These are phyloP conservation scores for Canariomyces notabilis DNA, from an alignment of 2,329 filamentous ascomycete genomes.

Conservation along the genomic window DNA sequence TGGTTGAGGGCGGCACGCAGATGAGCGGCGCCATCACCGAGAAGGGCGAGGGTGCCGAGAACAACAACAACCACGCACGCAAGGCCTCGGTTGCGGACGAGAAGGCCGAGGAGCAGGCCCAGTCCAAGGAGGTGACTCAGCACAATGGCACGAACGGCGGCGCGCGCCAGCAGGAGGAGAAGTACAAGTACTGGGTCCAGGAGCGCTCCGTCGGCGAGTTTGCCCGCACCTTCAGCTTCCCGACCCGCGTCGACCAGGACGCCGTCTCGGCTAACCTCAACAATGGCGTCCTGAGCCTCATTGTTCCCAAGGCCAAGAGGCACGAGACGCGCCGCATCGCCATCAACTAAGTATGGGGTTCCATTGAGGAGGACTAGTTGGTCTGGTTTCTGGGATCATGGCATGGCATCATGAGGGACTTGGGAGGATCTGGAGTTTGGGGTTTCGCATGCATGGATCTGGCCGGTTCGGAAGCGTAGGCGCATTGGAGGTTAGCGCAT, in stretches of 20 bases:
- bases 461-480: too few species aligned
- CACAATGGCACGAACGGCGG: constrained; percentile 33
- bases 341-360: constrained; percentile 42
- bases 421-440: too few species aligned
- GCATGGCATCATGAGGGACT: too few species aligned
- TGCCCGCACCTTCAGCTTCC: constrained; percentile 64
- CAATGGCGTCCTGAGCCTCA: constrained; percentile 60
- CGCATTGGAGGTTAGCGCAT: too few species aligned
- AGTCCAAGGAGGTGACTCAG: constrained; percentile 25
- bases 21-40: constrained; percentile 39
- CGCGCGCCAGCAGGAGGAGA: constrained; percentile 34
- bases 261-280: constrained; percentile 57
- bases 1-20: constrained; percentile 14
- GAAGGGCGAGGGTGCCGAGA: constrained; percentile 31
- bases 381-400: too few species aligned
- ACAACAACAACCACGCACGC: constrained; percentile 37
- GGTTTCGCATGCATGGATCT: too few species aligned
- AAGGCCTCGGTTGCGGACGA: constrained; percentile 64
- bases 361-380: too few species aligned
- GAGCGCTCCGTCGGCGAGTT: constrained; percentile 65
- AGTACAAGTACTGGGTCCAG: constrained; percentile 59
- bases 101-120: constrained; percentile 23
- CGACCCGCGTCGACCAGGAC: constrained; percentile 57
- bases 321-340: constrained; percentile 50
- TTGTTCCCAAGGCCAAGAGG: constrained; percentile 63